Base-by-base conservation (phyloP, 2,329 filamentous ascomycete species). In the Calonectria naviculata region DNA sequence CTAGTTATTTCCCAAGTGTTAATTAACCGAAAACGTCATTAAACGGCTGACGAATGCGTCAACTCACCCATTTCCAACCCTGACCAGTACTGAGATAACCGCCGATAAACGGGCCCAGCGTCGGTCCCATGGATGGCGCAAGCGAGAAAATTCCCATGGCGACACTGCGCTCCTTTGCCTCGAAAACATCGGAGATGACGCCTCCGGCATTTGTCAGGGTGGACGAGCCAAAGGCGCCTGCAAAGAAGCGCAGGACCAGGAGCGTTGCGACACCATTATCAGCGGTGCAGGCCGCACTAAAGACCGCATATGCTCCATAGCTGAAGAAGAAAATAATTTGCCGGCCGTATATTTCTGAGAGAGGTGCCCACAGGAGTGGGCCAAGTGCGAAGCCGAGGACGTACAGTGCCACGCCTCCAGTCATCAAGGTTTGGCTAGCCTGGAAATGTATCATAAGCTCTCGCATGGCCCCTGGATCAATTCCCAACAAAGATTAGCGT, bases 171-270 rank as follows among this genome's bases (percentile, higher is more conserved):
- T 91, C 82, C 0, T 84, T 80, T 1, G 87, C 86, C 5, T 83
- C 75, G 74, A 91, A 92, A 79, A 92, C 88, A 79, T 93, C 91
- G n/a, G 90, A 90, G 71, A 93, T 89, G 26, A 91, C 87, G 70
- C 90, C 91, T 9, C 89, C 90, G 0, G 89, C 87, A 74, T 92
- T 92, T 6, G 90, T 91, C 63, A 93, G 80, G 0, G 90, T 89
- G 0, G 90, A 89, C 0, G 89, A 89, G 1, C 90, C 91, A 74
- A 92, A 92, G 4, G 88, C 83, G 34, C 91, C 91, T 13, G 89
- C 89, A 54, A 94, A 88, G 82, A 94, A 94, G 10, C 93, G 89
- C 29, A 93, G 84, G n/a, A 93, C 86, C 15, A 94, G 79, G 2
- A 94, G 84, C 0, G 89, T 89, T 42, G 84, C 84, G 31, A 92